These are phyloP conservation scores for Paecilomyces sp. DNA, from an alignment of 2,329 filamentous ascomycete genomes.

Conservation along the genomic window DNA sequence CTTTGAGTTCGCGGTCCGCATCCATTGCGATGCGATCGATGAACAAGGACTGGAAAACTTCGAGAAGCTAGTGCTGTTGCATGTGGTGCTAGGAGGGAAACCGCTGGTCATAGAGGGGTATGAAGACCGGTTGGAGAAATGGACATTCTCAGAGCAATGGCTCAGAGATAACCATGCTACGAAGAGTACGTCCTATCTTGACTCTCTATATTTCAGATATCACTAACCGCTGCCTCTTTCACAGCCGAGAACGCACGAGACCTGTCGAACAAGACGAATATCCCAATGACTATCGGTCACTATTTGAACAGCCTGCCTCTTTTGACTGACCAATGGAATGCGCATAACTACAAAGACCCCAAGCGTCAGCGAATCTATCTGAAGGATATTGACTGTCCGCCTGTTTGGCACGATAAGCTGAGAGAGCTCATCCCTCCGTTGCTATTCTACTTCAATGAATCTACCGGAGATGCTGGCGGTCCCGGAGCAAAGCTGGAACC, in stretches of 20 bases:
- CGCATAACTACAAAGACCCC: constrained; percentile 69
- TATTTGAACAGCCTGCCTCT: constrained; percentile 83
- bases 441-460: constrained; percentile 88
- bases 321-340: constrained; percentile 74
- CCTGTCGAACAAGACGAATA: constrained; percentile 62
- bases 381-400: constrained; percentile 93
- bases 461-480: constrained; percentile 52
- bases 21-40: constrained; percentile 71
- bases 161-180: constrained; percentile 69
- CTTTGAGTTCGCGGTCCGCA: constrained; percentile 78
- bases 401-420: constrained; percentile 75
- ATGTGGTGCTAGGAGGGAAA: constrained; percentile 78
- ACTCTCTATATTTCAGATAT: background rate
- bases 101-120: constrained; percentile 90
- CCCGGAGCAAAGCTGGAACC: constrained; percentile 45
- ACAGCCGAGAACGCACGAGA: constrained; percentile 79
- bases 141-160: constrained; percentile 76
- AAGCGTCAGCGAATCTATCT: constrained; percentile 81
- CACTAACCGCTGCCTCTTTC: constrained; percentile 9
- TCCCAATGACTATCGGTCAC: constrained; percentile 81
- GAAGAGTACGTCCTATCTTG: constrained; percentile 53
- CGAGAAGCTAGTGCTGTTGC: constrained; percentile 73
- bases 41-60: constrained; percentile 71
- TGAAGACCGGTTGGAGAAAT: constrained; percentile 64
- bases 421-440: constrained; percentile 68